Conservation (phyloP, 1,139 yeast genomes). For the Lodderomyces margitis region DNA sequence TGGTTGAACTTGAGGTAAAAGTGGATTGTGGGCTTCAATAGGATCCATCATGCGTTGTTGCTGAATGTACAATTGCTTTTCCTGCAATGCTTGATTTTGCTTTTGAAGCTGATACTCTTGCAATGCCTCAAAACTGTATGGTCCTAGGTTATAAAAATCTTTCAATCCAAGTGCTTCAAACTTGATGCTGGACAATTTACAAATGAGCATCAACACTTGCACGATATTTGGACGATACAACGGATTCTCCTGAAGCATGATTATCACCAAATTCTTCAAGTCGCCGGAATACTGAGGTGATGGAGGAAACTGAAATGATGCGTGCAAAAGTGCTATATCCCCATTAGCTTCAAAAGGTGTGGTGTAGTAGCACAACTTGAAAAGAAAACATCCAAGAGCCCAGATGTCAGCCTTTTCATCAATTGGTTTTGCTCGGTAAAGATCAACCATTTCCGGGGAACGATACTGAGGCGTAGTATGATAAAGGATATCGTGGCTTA, state of each 20-base stretch:
- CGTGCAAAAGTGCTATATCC: slow-evolving; percentile 69
- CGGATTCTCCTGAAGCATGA: slow-evolving; percentile 78
- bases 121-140: slow-evolving; percentile 45
- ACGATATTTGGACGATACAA: slow-evolving; percentile 80
- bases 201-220: slow-evolving; percentile 49
- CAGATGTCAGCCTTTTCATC: slow-evolving; percentile 80
- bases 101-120: slow-evolving; percentile 44
- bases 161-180: slow-evolving; percentile 28
- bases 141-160: slow-evolving; percentile 40
- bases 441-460: slow-evolving; percentile 79
- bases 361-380: slow-evolving; percentile 73
- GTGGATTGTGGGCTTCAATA: slow-evolving; percentile 3
- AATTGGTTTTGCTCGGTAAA: slow-evolving; percentile 62
- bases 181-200: slow-evolving; percentile 32
- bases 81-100: slow-evolving; percentile 35
- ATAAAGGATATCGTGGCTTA: slow-evolving; percentile 66
- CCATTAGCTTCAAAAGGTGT: slow-evolving; percentile 81
- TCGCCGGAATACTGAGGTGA: slow-evolving; percentile 58
- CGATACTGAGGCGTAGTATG: slow-evolving; percentile 85
- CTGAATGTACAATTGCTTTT: slow-evolving; percentile 36
- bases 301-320: slow-evolving; percentile 59
- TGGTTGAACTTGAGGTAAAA: neutral
- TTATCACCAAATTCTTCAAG: slow-evolving; percentile 71
- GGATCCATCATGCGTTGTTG: slow-evolving; percentile 21
- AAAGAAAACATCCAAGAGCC: slow-evolving; percentile 79